Evolutionary conservation across 352 stramenopile genomes (phyloP), one percentile per base, ranked within the genome.

Genomic region (Globisporangium nagaii): DNA sequence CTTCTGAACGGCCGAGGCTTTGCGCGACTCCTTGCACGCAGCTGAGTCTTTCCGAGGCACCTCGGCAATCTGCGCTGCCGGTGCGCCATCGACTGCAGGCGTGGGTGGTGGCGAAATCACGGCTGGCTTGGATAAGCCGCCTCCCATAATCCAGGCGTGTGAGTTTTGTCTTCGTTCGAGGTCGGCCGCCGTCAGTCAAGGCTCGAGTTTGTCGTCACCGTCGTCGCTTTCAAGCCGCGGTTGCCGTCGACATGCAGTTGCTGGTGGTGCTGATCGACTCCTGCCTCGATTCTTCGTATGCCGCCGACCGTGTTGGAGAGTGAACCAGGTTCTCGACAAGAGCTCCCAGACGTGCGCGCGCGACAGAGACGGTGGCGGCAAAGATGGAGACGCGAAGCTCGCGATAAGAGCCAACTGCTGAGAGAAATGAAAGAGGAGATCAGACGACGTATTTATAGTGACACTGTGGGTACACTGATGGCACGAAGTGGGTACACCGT

Each of bases 81-180:
- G 20, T 30, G 12, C 25, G 2, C 13, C 20, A 28, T 47, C 31
- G 50, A 49, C 25, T 22, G 41, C 42, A 12, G 35, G 12, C 5
- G 36, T 34, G 11, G 54, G 36, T 8, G 41, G 35, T 17, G 45
- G 44, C 20, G 52, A 22, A 17, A 60, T 27, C 17, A 24, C 44
- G 2, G 25, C 22, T 32, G 54, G n/a, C 28, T 60, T 60, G 27
- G 54, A 79, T 20, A 74, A 53, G 10, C 71, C 71, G 36, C 69
- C 71, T 31, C 71, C 71, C 71, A 82, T 82, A 25, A 6, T 66
- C 43, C 43, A 22, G n/a, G n/a, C n/a, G n/a, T n/a, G n/a, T n/a
- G n/a, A n/a, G n/a, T n/a, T n/a, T n/a, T n/a, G n/a, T n/a, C n/a
- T n/a, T n/a, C n/a, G n/a, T n/a, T n/a, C n/a, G n/a, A n/a, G n/a